Conservation (phyloP, 2,329 filamentous ascomycete genomes). For the Talaromyces sp. region DNA sequence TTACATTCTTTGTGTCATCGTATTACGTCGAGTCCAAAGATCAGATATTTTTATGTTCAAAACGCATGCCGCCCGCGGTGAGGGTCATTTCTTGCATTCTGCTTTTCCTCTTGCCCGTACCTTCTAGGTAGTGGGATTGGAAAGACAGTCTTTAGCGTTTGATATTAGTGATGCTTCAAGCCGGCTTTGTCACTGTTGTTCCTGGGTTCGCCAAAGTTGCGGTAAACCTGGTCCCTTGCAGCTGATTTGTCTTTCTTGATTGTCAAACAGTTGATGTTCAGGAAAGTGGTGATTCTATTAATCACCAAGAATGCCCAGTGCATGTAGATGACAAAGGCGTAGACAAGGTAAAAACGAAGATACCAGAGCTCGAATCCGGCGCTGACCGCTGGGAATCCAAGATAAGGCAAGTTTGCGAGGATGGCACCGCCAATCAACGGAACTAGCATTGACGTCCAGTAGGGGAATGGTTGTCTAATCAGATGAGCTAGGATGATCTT, state of each 20-base stretch:
- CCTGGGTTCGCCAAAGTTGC: conserved; percentile 32
- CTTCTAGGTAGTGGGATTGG: neutral
- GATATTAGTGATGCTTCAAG: conserved; percentile 16
- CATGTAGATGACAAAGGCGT: conserved; percentile 81
- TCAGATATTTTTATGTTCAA: neutral
- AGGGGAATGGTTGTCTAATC: conserved; percentile 89
- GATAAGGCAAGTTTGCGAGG: conserved; percentile 73
- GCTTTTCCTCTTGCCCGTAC: neutral
- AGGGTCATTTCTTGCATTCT: neutral
- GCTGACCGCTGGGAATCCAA: conserved; percentile 68
- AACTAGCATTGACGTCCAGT: conserved; percentile 88
- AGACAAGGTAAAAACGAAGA: conserved; percentile 77
- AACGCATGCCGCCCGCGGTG: neutral
- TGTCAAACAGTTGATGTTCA: conserved; percentile 92
- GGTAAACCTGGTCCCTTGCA: conserved; percentile 36
- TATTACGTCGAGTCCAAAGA: neutral
- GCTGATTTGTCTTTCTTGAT: conserved; percentile 53
- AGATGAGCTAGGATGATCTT: conserved; percentile 98
- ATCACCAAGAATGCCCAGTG: conserved; percentile 91
- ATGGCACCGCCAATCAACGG: conserved; percentile 83
- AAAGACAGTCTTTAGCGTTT: neutral
- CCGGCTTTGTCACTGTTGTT: conserved; percentile 14
- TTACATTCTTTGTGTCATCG: conserved; percentile 4
- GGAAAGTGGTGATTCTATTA: conserved; percentile 82
- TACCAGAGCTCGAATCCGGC: conserved; percentile 71